phyloP scores from a whole-genome alignment of 257 asterid species.

The Solanum chmielewskii region DNA sequence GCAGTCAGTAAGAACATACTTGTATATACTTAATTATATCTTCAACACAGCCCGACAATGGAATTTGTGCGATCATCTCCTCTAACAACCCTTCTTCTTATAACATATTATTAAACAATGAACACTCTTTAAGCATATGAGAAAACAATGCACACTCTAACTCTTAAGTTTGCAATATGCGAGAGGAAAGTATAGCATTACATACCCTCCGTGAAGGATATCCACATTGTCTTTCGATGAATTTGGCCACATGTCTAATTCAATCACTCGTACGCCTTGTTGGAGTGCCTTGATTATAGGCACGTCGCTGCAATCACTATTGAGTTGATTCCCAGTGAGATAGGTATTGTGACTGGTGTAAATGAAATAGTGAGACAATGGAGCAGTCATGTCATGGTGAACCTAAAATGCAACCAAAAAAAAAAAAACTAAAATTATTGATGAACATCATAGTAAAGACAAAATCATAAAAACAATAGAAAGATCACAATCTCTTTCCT shows the following conservation, averaged over 20 bases:
- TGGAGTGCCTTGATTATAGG: constrained; percentile 58
- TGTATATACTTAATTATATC: neutral
- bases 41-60: neutral
- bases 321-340: constrained; percentile 68
- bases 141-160: too few species aligned
- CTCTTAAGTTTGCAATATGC: neutral
- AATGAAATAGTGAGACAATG: constrained; percentile 61
- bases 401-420: constrained; percentile 19
- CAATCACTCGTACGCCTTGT: constrained; percentile 69
- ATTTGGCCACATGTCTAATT: constrained; percentile 85
- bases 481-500: neutral
- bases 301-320: constrained; percentile 55
- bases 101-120: neutral
- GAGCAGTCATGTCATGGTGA: constrained; percentile 59
- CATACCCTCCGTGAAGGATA: constrained; percentile 75
- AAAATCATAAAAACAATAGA: neutral
- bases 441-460: neutral
- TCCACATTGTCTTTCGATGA: constrained; percentile 52
- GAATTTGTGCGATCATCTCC: neutral
- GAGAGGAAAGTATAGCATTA: neutral
- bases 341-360: constrained; percentile 76
- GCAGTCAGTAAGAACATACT: neutral
- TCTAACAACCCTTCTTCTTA: neutral
- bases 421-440: neutral
- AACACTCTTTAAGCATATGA: neutral